These are phyloP conservation scores for Leishmania gerbilli DNA, from an alignment of 208 protist genomes.

Conservation along the genomic window DNA sequence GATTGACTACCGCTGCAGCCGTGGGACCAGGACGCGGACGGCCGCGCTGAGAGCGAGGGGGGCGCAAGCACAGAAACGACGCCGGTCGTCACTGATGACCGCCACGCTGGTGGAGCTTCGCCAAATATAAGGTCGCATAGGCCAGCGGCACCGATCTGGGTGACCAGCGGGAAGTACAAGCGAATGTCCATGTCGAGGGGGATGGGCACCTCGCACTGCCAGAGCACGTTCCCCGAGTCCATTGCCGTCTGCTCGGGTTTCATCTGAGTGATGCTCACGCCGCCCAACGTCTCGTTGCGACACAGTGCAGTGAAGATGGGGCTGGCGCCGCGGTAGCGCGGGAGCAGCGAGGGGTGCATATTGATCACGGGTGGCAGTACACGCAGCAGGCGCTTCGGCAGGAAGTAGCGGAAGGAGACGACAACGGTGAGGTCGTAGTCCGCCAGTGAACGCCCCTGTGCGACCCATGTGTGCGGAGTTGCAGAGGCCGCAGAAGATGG, in stretches of 20 bases:
- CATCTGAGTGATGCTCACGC: slow-evolving; percentile 82
- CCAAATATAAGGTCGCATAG: slow-evolving; percentile 84
- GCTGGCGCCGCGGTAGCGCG: slow-evolving; percentile 85
- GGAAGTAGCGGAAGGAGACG: slow-evolving; percentile 89
- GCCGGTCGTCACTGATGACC: background rate
- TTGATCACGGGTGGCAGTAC: slow-evolving; percentile 82
- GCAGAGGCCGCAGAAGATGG: background rate
- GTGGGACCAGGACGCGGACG: background rate
- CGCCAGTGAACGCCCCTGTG: slow-evolving; percentile 36
- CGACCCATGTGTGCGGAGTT: slow-evolving; percentile 29
- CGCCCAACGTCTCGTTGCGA: slow-evolving; percentile 64
- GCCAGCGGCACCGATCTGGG: slow-evolving; percentile 63
- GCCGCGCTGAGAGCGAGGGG: background rate
- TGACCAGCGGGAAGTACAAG: slow-evolving; percentile 83
- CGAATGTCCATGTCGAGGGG: slow-evolving; percentile 68
- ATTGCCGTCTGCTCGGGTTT: slow-evolving; percentile 51
- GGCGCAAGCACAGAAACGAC: background rate
- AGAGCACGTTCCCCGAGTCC: slow-evolving; percentile 82
- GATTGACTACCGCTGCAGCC: background rate
- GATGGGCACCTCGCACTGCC: slow-evolving; percentile 76
- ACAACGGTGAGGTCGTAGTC: slow-evolving; percentile 82
- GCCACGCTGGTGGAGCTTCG: slow-evolving; percentile 14
- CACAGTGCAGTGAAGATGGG: slow-evolving; percentile 88
- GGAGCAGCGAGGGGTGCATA: slow-evolving; percentile 89
- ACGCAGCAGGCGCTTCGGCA: slow-evolving; percentile 60